Evolutionary conservation across 441 rosid species (phyloP).

Genomic region (Brassica hybrid): DNA sequence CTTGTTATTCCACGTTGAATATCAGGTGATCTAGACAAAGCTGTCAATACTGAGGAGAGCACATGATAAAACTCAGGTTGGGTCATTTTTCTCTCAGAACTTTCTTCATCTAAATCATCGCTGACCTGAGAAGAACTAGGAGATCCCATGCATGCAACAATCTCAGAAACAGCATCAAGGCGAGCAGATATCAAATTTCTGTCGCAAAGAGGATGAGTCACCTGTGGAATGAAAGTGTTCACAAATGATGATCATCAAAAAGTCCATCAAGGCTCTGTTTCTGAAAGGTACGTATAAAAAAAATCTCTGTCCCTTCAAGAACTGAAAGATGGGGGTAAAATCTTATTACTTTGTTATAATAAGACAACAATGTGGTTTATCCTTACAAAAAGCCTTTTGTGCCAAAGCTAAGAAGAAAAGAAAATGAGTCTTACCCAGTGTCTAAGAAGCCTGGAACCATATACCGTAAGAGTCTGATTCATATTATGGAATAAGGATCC

Average conservation of each 20-base stretch:
- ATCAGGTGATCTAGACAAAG: slow-evolving; percentile 79
- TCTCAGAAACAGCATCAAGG: slow-evolving; percentile 98
- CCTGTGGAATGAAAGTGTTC: slow-evolving; percentile 51
- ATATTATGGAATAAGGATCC: slow-evolving; percentile 79
- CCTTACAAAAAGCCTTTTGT: slow-evolving; percentile 9
- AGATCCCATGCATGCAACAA: slow-evolving; percentile 77
- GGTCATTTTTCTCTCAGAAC: slow-evolving; percentile 45
- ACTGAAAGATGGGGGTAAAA: slow-evolving; percentile 14
- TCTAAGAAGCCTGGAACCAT: slow-evolving; percentile 89
- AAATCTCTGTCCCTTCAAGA: slow-evolving; percentile 12
- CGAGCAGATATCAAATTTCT: slow-evolving; percentile 84
- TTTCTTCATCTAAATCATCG: slow-evolving; percentile 47
- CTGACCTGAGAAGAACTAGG: slow-evolving; percentile 50
- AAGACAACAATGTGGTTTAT: neutral
- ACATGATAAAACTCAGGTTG: slow-evolving; percentile 57
- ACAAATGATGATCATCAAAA: slow-evolving; percentile 15
- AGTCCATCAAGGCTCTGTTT: neutral
- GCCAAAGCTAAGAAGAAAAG: slow-evolving; percentile 22
- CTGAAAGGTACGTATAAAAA: slow-evolving; percentile 8
- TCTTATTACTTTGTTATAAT: neutral
- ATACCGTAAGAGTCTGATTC: slow-evolving; percentile 82
- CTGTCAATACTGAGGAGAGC: slow-evolving; percentile 76
- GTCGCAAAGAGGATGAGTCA: slow-evolving; percentile 87
- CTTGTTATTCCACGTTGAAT: slow-evolving; percentile 96
- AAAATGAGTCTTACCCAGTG: slow-evolving; percentile 73